Base-by-base conservation (phyloP, 164 flowering plant species). In the Stephania japonica region DNA sequence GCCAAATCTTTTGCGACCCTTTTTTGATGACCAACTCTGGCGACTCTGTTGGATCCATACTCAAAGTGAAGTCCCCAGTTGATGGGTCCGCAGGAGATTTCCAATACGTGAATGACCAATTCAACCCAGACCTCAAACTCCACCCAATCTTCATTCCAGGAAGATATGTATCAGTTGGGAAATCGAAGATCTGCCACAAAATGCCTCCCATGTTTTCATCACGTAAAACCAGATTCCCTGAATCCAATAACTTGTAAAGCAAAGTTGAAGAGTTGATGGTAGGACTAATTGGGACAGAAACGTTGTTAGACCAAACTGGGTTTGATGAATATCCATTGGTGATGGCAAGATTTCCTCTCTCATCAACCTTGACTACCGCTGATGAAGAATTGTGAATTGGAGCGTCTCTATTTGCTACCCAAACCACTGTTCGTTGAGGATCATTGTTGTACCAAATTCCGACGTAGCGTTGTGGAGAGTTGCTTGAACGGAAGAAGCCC, bases 331-430 rank as follows among this genome's bases (percentile, higher is more conserved):
- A 3, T 25, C 69, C 64, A 24, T 49, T 53, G 3, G 27, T 25
- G 8, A 77, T 0, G n/a, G 62, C 72, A 11, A 72, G 75, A 64
- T 77, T 77, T 42, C 75, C 69, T 4, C 69, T 53, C 5, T 25
- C 32, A 18, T 11, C 24, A 10, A 77, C 11, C 19, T 42, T 68
- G 6, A 72, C 49, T 12, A 62, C 24, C 23, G 72, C 75, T 32
- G 38, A n/a, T 25, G 72, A 68, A 12, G 65, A 49, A 16, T 72
- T 75, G 0, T 3, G n/a, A 16, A 75, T 13, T 24, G 78, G 78
- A 7, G 49, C 44, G 5, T 65, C 70, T 65, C 74, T 53, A 64
- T 70, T 69, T n/a, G 66, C 72, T 24, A 74, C 56, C 71, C 76
- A 50, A 23, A 67, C 66, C 19, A 19, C 27, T 4, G 76, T 74